These are phyloP conservation scores for Kalmusia sp. DNA, from an alignment of 2,329 filamentous ascomycete genomes.

Conservation along the genomic window DNA sequence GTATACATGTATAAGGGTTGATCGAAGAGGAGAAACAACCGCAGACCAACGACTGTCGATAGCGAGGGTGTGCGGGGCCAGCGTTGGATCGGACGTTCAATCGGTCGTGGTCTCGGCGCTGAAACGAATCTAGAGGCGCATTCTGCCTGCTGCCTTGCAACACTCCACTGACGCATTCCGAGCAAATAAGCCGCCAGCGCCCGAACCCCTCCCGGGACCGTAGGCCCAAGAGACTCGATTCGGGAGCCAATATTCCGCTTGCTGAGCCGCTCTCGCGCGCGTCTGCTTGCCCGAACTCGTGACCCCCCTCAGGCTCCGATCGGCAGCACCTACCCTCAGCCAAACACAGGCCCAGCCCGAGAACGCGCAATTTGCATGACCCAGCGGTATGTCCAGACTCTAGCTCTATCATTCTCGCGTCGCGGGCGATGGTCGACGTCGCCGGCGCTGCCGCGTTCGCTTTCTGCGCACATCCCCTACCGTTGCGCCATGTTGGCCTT, in stretches of 20 bases:
- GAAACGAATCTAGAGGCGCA: background rate
- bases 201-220: slow-evolving; percentile 37
- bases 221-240: slow-evolving; percentile 26
- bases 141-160: slow-evolving; percentile 20
- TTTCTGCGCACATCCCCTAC: slow-evolving; percentile 1
- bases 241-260: slow-evolving; percentile 43
- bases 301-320: slow-evolving; percentile 30
- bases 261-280: slow-evolving; percentile 19
- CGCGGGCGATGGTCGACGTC: slow-evolving; percentile 1
- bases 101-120: slow-evolving; percentile 2
- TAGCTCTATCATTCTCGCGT: slow-evolving; percentile 1
- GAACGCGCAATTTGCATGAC: slow-evolving; percentile 49
- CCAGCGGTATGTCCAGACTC: slow-evolving; percentile 44
- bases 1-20: background rate
- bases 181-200: slow-evolving; percentile 43
- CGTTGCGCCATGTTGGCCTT: slow-evolving; percentile 21
- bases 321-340: slow-evolving; percentile 46
- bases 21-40: background rate
- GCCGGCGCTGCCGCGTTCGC: slow-evolving; percentile 3
- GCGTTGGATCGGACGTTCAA: background rate
- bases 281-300: slow-evolving; percentile 11
- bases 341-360: slow-evolving; percentile 47
- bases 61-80: background rate
- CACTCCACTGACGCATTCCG: slow-evolving; percentile 44
- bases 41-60: background rate